Evolutionary conservation across 495 filamentous ascomycete species (phyloP), one percentile per base, ranked within the genome.

Genomic region (Beverwykella pulmonaria): DNA sequence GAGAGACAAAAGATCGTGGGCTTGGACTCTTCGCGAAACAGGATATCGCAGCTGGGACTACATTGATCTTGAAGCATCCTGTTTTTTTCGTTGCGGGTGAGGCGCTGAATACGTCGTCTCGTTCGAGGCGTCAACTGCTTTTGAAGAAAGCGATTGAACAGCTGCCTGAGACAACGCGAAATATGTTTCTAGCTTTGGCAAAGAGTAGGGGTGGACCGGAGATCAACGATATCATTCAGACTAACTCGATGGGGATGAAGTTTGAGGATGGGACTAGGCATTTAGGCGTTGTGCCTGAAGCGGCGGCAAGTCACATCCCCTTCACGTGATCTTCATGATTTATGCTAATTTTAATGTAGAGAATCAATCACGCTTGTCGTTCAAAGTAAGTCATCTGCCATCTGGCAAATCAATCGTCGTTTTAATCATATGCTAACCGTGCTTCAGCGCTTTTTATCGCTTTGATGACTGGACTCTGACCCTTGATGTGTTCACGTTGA

Each of bases 301-400:
- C 63, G 26, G 62, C 68, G 22, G 67, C 65, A 53, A 50, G 66
- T 57, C 29, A 20, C 1, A 23, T 36, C 8, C 41, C 14, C 1
- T 39, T 44, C 39, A 44, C 39, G 39, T 44, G 39, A n/a, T 44
- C 17, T 44, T 3, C 3, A 12, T 10, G 47, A 27, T 36, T 26
- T 19, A 61, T 60, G 48, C 52, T 61, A 23, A 67, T 23, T 36
- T 34, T 34, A 5, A 1, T 0, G 9, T 26, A 70, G 63, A 57
- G 63, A 23, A 63, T 70, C 49, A 70, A 70, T 58, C 68, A 70
- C 29, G 62, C 57, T n/a, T 70, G 68, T 36, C 68, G 68, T 0
- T 63, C 62, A 19, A 70, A 70, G 57, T 60, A 55, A 41, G 49
- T 46, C 4, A 1, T 10, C 15, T 36, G 9, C 4, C 25, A 23